Percentiles rank a stretch among this genome's conserved stretches.
phyloP scores from a whole-genome alignment of 2,329 filamentous ascomycete species.

The Cadophora gregata region DNA sequence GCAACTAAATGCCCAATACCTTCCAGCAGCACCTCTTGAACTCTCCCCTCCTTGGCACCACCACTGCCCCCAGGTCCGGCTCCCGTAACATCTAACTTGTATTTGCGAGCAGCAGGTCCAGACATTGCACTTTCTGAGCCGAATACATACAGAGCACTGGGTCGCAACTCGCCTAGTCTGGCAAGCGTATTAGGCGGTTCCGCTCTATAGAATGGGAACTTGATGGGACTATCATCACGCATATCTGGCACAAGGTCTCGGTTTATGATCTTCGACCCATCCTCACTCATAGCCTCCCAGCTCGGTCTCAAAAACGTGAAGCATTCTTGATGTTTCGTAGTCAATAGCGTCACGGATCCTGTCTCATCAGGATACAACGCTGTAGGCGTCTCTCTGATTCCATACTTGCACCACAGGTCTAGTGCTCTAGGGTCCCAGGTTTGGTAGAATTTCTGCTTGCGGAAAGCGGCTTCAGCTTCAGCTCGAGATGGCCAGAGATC shows the following conservation, averaged over 20 bases:
- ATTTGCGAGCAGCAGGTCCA: conserved; percentile 52
- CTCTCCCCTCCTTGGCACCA: conserved; percentile 66
- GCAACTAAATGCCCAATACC: conserved; percentile 80
- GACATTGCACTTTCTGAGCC: conserved; percentile 66
- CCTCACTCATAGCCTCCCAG: conserved; percentile 47
- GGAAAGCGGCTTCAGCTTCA: conserved; percentile 71
- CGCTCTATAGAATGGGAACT: conserved; percentile 67
- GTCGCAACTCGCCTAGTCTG: conserved; percentile 65
- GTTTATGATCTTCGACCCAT: conserved; percentile 48
- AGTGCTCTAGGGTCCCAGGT: conserved; percentile 83
- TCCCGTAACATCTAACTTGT: conserved; percentile 70
- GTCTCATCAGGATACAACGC: conserved; percentile 55
- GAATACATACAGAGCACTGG: conserved; percentile 73
- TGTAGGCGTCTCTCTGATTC: conserved; percentile 77
- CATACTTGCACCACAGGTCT: conserved; percentile 73
- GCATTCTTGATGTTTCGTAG: conserved; percentile 88
- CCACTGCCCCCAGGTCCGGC: conserved; percentile 71
- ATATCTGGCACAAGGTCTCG: conserved; percentile 53
- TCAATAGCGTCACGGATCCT: conserved; percentile 72
- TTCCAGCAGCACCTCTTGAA: conserved; percentile 68
- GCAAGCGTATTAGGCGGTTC: conserved; percentile 63
- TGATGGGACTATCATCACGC: conserved; percentile 35
- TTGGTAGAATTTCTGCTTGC: conserved; percentile 75
- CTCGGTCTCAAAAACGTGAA: conserved; percentile 75
- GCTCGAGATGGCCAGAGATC: conserved; percentile 82